Percentiles rank a stretch among this genome's conserved stretches.
Evolutionary conservation across 352 stramenopile species (phyloP).

Genomic region (Phytophthora multivora): DNA sequence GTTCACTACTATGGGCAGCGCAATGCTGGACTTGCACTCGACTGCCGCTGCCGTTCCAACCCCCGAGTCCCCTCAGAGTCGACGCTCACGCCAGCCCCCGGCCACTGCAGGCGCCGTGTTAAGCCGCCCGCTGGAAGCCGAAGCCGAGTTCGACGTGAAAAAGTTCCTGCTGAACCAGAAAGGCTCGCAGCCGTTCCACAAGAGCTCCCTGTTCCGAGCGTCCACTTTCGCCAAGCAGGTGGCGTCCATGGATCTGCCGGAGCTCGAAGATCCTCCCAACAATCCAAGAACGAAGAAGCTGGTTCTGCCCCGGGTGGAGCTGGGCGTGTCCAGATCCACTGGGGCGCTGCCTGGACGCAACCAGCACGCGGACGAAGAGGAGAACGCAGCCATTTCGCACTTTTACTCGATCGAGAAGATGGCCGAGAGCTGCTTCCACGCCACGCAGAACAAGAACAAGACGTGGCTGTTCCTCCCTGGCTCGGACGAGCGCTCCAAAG

Average conservation of each 20-base stretch:
- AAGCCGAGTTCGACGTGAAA: conserved; percentile 63
- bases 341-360: conserved; percentile 23
- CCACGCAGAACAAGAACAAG: conserved; percentile 69
- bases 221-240: conserved; percentile 33
- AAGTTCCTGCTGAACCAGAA: conserved; percentile 77
- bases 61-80: conserved; percentile 7
- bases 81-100: conserved; percentile 3
- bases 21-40: conserved; percentile 19
- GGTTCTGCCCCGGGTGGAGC: conserved; percentile 46
- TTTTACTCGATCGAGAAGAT: conserved; percentile 85
- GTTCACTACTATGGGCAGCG: conserved; percentile 42
- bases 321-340: conserved; percentile 25
- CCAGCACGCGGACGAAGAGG: conserved; percentile 35
- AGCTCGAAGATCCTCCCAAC: not conserved
- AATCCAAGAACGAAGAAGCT: conserved; percentile 35
- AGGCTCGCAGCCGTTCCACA: conserved; percentile 48
- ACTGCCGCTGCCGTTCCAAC: conserved; percentile 2
- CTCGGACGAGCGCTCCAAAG: conserved; percentile 61
- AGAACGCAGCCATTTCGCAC: conserved; percentile 51
- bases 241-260: conserved; percentile 17
- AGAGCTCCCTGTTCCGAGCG: conserved; percentile 63
- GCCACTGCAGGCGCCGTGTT: conserved; percentile 4
- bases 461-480: conserved; percentile 78
- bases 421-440: conserved; percentile 70
- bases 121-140: not conserved